phyloP scores from a whole-genome alignment of 2,329 filamentous ascomycete species.

The Xylariaceae sp. region DNA sequence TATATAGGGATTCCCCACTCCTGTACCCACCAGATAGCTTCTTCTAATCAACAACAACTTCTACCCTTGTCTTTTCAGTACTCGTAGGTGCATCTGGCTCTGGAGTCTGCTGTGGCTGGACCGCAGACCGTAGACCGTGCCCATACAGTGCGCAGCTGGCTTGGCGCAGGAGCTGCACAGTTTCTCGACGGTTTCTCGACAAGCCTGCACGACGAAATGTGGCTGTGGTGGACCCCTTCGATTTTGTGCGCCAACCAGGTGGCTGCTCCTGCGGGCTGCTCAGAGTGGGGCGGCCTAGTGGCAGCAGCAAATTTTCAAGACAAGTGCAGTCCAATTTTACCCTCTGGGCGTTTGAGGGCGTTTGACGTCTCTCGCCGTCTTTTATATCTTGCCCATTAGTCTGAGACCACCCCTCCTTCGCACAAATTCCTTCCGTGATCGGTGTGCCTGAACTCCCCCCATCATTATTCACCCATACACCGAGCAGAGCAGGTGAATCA shows the following conservation, averaged over 20 bases:
- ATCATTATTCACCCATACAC: constrained; percentile 9
- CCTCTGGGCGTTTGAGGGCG: constrained; percentile 5
- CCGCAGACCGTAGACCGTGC: neutral
- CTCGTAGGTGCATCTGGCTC: too few relatives aligned
- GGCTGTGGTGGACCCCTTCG: neutral
- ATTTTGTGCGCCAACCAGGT: constrained; percentile 1
- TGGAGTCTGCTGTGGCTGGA: neutral
- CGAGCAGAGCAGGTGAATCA: constrained; percentile 12
- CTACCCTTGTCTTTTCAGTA: too few relatives aligned
- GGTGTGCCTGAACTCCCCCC: constrained; percentile 22
- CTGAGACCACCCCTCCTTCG: constrained; percentile 28
- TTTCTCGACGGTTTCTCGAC: too few relatives aligned
- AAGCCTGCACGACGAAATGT: too few relatives aligned
- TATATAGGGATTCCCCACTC: too few relatives aligned
- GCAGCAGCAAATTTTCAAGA: constrained; percentile 23
- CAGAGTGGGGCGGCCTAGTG: constrained; percentile 18
- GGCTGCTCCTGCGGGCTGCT: neutral
- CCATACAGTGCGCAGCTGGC: neutral
- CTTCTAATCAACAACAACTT: too few relatives aligned
- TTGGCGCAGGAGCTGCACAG: neutral
- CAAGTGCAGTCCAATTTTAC: constrained; percentile 2
- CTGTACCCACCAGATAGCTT: too few relatives aligned
- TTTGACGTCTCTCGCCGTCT: neutral
- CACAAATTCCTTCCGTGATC: constrained; percentile 30
- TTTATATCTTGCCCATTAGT: constrained; percentile 25